phyloP scores from a whole-genome alignment of 2,329 filamentous ascomycete species.

The Tolypocladium cylindrosporum region DNA sequence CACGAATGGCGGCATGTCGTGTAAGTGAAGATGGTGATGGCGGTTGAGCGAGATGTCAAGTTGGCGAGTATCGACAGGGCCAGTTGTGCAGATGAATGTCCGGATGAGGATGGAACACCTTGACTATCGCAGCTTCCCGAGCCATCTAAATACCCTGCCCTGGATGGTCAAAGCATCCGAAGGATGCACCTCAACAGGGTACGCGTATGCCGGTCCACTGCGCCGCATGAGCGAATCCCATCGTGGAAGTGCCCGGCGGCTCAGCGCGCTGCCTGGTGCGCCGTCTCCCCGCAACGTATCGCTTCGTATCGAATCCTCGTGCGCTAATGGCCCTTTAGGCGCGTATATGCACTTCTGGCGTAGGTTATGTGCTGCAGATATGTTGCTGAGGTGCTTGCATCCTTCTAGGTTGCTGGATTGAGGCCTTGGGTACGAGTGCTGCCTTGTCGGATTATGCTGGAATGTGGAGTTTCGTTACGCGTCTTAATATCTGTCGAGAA shows the following conservation, averaged over 20 bases:
- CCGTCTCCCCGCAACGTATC: not conserved
- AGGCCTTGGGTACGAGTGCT: not conserved
- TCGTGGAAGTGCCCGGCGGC: not conserved
- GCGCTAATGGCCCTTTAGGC: not conserved
- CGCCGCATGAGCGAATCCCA: not conserved
- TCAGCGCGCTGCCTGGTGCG: not conserved
- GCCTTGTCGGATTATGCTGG: not conserved
- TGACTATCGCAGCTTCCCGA: not conserved
- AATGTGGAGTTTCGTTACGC: not conserved
- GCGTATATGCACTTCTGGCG: no score
- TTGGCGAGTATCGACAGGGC: not conserved
- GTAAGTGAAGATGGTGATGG: not conserved
- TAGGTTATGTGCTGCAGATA: no score
- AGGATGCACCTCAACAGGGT: not conserved
- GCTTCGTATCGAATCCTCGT: not conserved
- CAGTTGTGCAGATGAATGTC: not conserved
- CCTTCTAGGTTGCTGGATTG: not conserved
- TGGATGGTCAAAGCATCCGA: not conserved
- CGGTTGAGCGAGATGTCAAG: no score
- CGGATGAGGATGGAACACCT: not conserved
- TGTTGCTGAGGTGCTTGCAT: not conserved
- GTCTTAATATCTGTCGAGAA: not conserved
- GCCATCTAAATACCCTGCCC: not conserved
- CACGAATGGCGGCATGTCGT: not conserved
- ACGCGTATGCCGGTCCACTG: not conserved